Conservation (phyloP, 2,329 filamentous ascomycete genomes). For the Pseudocercospora macadamiae region DNA sequence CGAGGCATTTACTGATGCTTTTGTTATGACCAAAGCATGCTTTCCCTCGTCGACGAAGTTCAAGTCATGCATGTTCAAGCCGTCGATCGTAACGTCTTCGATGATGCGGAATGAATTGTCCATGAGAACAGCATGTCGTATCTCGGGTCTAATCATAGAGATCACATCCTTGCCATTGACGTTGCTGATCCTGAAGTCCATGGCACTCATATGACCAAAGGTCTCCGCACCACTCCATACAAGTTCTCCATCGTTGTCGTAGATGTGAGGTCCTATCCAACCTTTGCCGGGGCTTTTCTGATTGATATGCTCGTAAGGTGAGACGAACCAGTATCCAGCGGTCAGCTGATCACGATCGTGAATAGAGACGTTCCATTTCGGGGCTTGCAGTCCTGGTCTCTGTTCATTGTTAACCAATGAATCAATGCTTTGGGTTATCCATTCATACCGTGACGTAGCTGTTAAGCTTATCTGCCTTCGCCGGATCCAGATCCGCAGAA, state of each 20-base stretch:
- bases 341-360: constrained; percentile 10
- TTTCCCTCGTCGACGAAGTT: constrained; percentile 14
- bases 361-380: constrained; percentile 18
- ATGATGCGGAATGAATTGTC: constrained; percentile 5
- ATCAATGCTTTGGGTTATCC: background rate
- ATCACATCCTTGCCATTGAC: constrained; percentile 1
- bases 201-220: constrained; percentile 8
- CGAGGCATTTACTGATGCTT: constrained; percentile 7
- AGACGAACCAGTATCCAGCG: constrained; percentile 18
- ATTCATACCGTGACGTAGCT: background rate
- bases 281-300: constrained; percentile 18
- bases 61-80: constrained; percentile 14
- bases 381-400: constrained; percentile 18
- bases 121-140: background rate
- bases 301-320: constrained; percentile 12
- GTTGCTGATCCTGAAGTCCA: constrained; percentile 18
- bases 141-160: constrained; percentile 6
- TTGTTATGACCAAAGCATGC: constrained; percentile 11
- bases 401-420: no score
- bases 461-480: background rate
- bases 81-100: constrained; percentile 3
- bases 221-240: constrained; percentile 17
- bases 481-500: background rate
- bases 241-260: constrained; percentile 18
- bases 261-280: constrained; percentile 21